phyloP scores from a whole-genome alignment of 2,329 filamentous ascomycete genomes.

The Acarospora socialis region DNA sequence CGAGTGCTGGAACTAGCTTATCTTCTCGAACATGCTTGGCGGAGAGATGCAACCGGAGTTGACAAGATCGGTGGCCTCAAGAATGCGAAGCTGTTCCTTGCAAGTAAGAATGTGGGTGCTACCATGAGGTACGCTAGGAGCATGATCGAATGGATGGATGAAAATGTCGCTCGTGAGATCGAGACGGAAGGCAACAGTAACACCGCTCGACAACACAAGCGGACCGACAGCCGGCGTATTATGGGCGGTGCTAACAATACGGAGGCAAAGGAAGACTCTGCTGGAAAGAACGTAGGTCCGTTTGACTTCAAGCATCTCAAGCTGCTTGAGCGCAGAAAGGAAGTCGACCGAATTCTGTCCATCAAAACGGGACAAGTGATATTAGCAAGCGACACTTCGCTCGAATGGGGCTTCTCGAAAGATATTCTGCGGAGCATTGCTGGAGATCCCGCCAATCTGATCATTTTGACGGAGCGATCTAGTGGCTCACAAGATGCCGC shows the following conservation, averaged over 20 bases:
- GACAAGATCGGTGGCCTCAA: conserved; percentile 37
- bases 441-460: conserved; percentile 61
- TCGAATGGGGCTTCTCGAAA: conserved; percentile 92
- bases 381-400: conserved; percentile 72
- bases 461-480: conserved; percentile 68
- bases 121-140: conserved; percentile 84
- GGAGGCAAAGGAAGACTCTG: conserved; percentile 26
- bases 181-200: conserved; percentile 49
- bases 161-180: conserved; percentile 82
- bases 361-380: conserved; percentile 53
- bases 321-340: conserved; percentile 66
- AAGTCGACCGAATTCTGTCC: conserved; percentile 56
- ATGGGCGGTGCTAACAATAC: conserved; percentile 20
- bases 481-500: conserved; percentile 15
- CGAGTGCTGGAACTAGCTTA: conserved; percentile 85
- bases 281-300: conserved; percentile 44
- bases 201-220: conserved; percentile 24
- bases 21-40: conserved; percentile 83
- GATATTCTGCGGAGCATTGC: conserved; percentile 63
- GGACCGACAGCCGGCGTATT: conserved; percentile 29
- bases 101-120: conserved; percentile 71
- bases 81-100: conserved; percentile 55
- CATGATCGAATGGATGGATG: conserved; percentile 99
- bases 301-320: conserved; percentile 84
- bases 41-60: conserved; percentile 41